Evolutionary conservation across 148 eudicot genomes (phyloP), one percentile per base, ranked within the genome.

Genomic region (Rheum nobile): DNA sequence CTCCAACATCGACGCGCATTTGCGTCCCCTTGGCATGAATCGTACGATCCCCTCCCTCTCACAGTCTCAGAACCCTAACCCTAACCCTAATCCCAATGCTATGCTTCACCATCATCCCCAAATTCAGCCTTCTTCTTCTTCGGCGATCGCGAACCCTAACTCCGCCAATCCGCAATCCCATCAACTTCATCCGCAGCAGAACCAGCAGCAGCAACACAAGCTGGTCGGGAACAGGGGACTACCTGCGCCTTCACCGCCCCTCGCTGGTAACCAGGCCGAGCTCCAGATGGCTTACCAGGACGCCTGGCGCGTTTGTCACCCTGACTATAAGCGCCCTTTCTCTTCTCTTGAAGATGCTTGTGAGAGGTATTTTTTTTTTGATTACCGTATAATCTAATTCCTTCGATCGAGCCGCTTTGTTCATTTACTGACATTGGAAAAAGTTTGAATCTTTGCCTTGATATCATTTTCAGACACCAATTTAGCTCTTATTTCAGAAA

Each of bases 211-310:
- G 47, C 72, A 71, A 21, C 44, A 42, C 8, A 24, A 74, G 69
- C 3, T 35, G 10, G 17, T n/a, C 22, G 63, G 39, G 67, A 46
- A 37, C 24, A 52, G 34, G 31, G 35, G 74, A 43, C 22, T 71
- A 35, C 75, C 75, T 24, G 78, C 54, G 48, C 75, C 65, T 44
- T 71, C 72, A 34, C 74, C 79, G 8, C 78, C 83, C 2, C 28
- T 83, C 63, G 79, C 65, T 35, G 80, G 82, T 4, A 88, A 85
- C 43, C 88, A 83, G 69, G 84, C 77, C 22, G 96, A 89, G 83
- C 80, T 91, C 31, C 98, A 91, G 84, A 82, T 91, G 87, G 91
- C 98, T 6, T 93, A 91, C 59, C 96, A 93, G 84, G 98, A 93
- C 73, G 97, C 96, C 28, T 89, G 94, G 97, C 85, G 86, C 24